Evolutionary conservation across 2,329 filamentous ascomycete species (phyloP).

Genomic region (Aspergillus ustus): DNA sequence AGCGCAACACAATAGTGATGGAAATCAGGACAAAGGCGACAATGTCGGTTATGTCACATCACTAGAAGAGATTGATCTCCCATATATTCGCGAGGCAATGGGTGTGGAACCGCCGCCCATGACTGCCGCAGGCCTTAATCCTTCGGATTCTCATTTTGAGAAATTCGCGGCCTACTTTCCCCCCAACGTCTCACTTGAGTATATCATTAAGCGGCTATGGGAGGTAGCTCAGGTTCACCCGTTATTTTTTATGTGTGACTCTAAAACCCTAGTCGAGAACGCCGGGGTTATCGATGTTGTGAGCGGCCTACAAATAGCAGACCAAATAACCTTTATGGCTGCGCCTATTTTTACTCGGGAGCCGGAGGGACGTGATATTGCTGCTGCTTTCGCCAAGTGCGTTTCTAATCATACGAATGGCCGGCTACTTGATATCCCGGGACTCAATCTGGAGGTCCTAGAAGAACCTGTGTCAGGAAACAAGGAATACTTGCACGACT

Average conservation of each 20-base stretch:
- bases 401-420: slow-evolving; percentile 71
- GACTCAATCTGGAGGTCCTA: slow-evolving; percentile 73
- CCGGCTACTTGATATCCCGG: slow-evolving; percentile 70
- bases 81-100: slow-evolving; percentile 67
- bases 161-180: slow-evolving; percentile 83
- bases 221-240: slow-evolving; percentile 68
- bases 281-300: slow-evolving; percentile 77
- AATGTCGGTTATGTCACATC: slow-evolving; percentile 77
- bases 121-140: slow-evolving; percentile 71
- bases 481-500: slow-evolving; percentile 64
- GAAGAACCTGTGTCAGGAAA: slow-evolving; percentile 57
- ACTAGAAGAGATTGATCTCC: slow-evolving; percentile 72
- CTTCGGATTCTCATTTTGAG: slow-evolving; percentile 72
- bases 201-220: slow-evolving; percentile 75
- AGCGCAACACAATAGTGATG: slow-evolving; percentile 51
- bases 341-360: slow-evolving; percentile 69
- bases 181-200: slow-evolving; percentile 77
- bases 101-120: slow-evolving; percentile 67
- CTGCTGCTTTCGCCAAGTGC: slow-evolving; percentile 69
- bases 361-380: slow-evolving; percentile 43
- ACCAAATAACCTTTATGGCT: slow-evolving; percentile 76
- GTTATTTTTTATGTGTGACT: slow-evolving; percentile 71
- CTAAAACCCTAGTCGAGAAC: slow-evolving; percentile 67
- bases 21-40: slow-evolving; percentile 26
- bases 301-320: slow-evolving; percentile 67